These are phyloP conservation scores for Perkinsus chesapeaki DNA, from an alignment of 169 alveolate genomes.

Conservation along the genomic window DNA sequence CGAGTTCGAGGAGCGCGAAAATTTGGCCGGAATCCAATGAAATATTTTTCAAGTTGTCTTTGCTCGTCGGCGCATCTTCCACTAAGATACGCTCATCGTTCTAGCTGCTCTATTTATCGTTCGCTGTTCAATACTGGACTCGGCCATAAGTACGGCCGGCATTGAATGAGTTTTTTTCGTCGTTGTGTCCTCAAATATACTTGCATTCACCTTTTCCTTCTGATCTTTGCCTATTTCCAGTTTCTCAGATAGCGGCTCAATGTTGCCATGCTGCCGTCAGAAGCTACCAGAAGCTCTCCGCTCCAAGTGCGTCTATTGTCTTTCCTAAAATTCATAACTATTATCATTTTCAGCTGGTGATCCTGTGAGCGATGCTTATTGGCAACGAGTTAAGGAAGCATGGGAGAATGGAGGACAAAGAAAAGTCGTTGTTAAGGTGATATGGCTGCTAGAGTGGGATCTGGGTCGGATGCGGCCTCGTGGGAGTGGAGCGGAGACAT, in stretches of 20 bases:
- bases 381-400: slow-evolving; percentile 10
- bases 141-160: too few relatives aligned
- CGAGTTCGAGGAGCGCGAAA: too few relatives aligned
- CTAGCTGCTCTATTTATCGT: too few relatives aligned
- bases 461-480: too few relatives aligned
- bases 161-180: not conserved
- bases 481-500: too few relatives aligned
- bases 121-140: too few relatives aligned
- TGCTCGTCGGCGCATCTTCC: too few relatives aligned
- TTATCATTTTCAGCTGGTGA: not conserved
- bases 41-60: too few relatives aligned
- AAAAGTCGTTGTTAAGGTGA: slow-evolving; percentile 58
- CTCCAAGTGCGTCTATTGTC: not conserved
- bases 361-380: not conserved
- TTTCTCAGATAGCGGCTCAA: not conserved
- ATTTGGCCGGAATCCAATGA: too few relatives aligned
- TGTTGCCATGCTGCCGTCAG: not conserved
- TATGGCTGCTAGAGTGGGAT: slow-evolving; percentile 43
- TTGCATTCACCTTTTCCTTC: not conserved
- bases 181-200: not conserved
- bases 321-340: not conserved
- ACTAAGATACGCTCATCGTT: too few relatives aligned
- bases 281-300: not conserved
- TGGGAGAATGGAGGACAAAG: slow-evolving; percentile 54
- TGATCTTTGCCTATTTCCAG: too few relatives aligned